A percentile compares a stretch with the other conserved stretches of the same genome.
Evolutionary conservation across 768 basidiomycete genomes (phyloP).

Genomic region (Lyophyllum atratum): DNA sequence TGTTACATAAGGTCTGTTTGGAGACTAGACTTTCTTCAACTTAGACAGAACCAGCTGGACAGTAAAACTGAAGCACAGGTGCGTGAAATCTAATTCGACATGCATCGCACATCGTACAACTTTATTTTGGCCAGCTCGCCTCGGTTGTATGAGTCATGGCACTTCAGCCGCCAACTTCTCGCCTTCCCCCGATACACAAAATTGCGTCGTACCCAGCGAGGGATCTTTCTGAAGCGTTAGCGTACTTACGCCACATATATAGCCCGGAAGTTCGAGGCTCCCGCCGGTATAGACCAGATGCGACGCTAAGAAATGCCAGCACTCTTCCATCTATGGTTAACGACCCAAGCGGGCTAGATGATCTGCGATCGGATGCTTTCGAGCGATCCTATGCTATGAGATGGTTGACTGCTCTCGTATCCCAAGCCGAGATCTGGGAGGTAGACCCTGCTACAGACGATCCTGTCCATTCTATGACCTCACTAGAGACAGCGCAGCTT

Average conservation of each 20-base stretch:
- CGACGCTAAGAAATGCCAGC: not conserved
- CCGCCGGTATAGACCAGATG: conserved; percentile 33
- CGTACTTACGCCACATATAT: conserved; percentile 56
- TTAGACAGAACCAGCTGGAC: too few relatives aligned
- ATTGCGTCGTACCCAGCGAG: conserved; percentile 36
- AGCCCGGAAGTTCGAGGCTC: conserved; percentile 65
- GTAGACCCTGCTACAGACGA: not conserved
- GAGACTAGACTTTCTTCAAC: too few relatives aligned
- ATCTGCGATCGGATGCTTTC: conserved; percentile 57
- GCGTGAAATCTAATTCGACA: not conserved
- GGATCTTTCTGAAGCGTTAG: conserved; percentile 44
- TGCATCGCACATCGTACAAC: too few relatives aligned
- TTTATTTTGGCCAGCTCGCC: not conserved
- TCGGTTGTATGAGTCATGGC: not conserved
- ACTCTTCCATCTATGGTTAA: not conserved
- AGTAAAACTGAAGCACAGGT: not conserved
- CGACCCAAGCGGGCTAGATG: conserved; percentile 20
- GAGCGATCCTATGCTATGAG: conserved; percentile 69
- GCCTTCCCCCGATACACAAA: conserved; percentile 53
- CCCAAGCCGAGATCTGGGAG: conserved; percentile 25
- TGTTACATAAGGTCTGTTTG: too few relatives aligned
- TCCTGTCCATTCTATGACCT: not conserved
- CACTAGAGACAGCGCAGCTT: conserved; percentile 35
- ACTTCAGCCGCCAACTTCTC: conserved; percentile 45
- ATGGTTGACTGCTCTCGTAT: conserved; percentile 74